Evolutionary conservation across 495 filamentous ascomycete species (phyloP).

Genomic region (Talaromyces proteolyticus): DNA sequence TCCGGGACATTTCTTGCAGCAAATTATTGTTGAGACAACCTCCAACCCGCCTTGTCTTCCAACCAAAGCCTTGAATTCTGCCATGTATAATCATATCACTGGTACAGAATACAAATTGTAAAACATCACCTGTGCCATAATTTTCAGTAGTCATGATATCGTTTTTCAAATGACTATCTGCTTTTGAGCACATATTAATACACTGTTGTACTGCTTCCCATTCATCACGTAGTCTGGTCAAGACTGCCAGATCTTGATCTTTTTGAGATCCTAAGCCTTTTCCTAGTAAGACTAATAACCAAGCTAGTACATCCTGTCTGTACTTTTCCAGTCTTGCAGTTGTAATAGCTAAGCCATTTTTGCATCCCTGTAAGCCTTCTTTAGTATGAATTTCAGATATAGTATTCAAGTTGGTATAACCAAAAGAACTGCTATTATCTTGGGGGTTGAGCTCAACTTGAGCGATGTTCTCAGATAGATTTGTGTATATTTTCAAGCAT

Average conservation of each 20-base stretch:
- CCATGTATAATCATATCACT: constrained; percentile 28
- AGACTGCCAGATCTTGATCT: constrained; percentile 24
- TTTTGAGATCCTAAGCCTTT: constrained; percentile 16
- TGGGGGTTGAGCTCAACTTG: constrained; percentile 20
- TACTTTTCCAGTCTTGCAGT: constrained; percentile 26
- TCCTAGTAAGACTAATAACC: constrained; percentile 24
- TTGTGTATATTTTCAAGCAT: constrained; percentile 34
- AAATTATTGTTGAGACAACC: constrained; percentile 28
- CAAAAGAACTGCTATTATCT: constrained; percentile 9
- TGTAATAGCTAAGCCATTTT: constrained; percentile 22
- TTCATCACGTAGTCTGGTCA: constrained; percentile 28
- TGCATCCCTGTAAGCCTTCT: constrained; percentile 31
- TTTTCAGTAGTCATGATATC: constrained; percentile 29
- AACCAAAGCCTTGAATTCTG: constrained; percentile 29
- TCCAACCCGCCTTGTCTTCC: constrained; percentile 35
- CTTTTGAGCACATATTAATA: constrained; percentile 30
- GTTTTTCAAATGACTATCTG: constrained; percentile 24
- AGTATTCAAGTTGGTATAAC: constrained; percentile 6
- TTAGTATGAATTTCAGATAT: constrained; percentile 24
- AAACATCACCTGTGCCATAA: constrained; percentile 27
- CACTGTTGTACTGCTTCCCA: constrained; percentile 32
- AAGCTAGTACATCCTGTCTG: constrained; percentile 24
- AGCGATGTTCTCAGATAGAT: constrained; percentile 28
- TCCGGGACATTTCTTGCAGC: constrained; percentile 29
- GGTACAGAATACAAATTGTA: constrained; percentile 38